Evolutionary conservation across 345 rosid genomes (phyloP).

Genomic region (Gossypium turneri): DNA sequence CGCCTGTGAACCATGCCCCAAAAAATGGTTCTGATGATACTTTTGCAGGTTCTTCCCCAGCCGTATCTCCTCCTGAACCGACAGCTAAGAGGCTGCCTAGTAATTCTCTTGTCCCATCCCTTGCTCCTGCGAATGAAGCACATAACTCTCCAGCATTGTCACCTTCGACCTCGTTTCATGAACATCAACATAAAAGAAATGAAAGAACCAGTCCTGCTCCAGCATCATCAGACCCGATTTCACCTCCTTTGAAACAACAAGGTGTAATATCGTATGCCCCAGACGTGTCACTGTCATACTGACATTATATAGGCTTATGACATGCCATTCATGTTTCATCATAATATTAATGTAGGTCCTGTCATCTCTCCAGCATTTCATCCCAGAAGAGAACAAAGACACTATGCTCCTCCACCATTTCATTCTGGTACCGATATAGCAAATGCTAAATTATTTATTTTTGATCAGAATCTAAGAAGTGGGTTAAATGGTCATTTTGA

Average conservation of each 20-base stretch:
- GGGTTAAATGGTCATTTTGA: slow-evolving; percentile 9
- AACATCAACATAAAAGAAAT: slow-evolving; percentile 36
- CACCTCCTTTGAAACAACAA: slow-evolving; percentile 44
- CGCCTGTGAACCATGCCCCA: slow-evolving; percentile 36
- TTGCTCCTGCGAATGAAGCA: slow-evolving; percentile 24
- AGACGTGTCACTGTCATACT: neutral
- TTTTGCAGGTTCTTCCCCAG: slow-evolving; percentile 31
- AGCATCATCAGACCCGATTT: slow-evolving; percentile 32
- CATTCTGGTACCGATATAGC: slow-evolving; percentile 39
- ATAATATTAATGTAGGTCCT: slow-evolving; percentile 37
- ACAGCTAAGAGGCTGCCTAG: slow-evolving; percentile 15
- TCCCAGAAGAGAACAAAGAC: slow-evolving; percentile 31
- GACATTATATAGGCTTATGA: neutral
- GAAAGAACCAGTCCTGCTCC: slow-evolving; percentile 37
- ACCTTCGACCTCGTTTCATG: slow-evolving; percentile 41
- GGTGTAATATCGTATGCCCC: slow-evolving; percentile 25
- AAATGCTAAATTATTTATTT: neutral
- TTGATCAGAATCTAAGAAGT: slow-evolving; percentile 4
- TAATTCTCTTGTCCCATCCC: slow-evolving; percentile 34
- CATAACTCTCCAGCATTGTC: slow-evolving; percentile 32
- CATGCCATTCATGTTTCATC: slow-evolving; percentile 17
- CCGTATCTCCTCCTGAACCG: slow-evolving; percentile 34
- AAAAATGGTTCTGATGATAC: slow-evolving; percentile 23
- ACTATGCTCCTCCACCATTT: slow-evolving; percentile 45
- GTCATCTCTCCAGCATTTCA: slow-evolving; percentile 32